A percentile compares a stretch with the other conserved stretches of the same genome.
Conservation (phyloP, 768 basidiomycete species). For the Cyathus striatus region DNA sequence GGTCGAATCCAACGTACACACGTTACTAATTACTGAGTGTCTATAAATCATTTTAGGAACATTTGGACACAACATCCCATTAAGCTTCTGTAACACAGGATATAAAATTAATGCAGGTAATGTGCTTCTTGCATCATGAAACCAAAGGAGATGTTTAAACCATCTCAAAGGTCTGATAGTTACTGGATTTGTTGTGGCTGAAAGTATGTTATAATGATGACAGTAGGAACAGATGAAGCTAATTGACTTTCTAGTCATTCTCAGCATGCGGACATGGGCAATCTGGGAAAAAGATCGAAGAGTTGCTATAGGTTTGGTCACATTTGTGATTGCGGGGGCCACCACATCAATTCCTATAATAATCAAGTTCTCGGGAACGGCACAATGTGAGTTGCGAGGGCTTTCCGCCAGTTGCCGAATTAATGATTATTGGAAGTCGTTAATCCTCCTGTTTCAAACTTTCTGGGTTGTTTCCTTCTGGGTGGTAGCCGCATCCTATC, state of each 20-base stretch:
- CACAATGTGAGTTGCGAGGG: not conserved
- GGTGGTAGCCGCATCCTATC: slow-evolving; percentile 6
- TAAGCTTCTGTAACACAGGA: not conserved
- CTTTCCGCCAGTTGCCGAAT: not conserved
- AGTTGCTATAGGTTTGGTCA: not conserved
- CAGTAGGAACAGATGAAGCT: not conserved
- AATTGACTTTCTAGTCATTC: slow-evolving; percentile 4
- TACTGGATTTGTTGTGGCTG: slow-evolving; percentile 11
- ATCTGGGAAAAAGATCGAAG: slow-evolving; percentile 9
- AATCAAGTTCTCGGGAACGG: not conserved
- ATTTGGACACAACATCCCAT: not conserved
- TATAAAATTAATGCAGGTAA: not conserved
- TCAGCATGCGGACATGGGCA: slow-evolving; percentile 10
- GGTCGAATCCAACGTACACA: not conserved
- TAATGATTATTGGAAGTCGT: not conserved
- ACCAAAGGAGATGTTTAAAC: not conserved
- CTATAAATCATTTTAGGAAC: slow-evolving; percentile 6
- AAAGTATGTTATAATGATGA: slow-evolving; percentile 5
- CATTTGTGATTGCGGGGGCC: not conserved
- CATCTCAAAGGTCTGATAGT: slow-evolving; percentile 2
- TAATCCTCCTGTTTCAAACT: slow-evolving; percentile 5
- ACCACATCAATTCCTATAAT: not conserved
- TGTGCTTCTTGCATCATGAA: not conserved
- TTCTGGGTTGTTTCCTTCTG: slow-evolving; percentile 6
- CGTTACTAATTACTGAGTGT: slow-evolving; percentile 3